These are phyloP conservation scores for Epichloe bromicola DNA, from an alignment of 2,329 filamentous ascomycete genomes.

Conservation along the genomic window DNA sequence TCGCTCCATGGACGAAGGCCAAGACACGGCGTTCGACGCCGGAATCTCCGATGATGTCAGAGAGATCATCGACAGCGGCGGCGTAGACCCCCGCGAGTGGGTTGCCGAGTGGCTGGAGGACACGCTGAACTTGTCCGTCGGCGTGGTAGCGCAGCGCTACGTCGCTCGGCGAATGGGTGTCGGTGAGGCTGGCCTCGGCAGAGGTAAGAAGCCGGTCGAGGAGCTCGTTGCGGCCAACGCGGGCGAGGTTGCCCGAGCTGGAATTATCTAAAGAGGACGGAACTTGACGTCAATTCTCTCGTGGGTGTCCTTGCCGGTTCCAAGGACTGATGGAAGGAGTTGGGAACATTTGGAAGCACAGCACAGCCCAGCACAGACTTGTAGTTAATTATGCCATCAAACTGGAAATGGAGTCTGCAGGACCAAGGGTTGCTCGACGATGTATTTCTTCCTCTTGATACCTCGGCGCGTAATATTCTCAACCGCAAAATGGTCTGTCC, in stretches of 20 bases:
- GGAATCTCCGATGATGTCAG: slow-evolving; percentile 67
- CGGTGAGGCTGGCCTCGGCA: slow-evolving; percentile 58
- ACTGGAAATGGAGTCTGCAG: background rate
- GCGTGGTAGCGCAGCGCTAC: slow-evolving; percentile 85
- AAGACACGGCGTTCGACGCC: slow-evolving; percentile 20
- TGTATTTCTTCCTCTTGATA: no score
- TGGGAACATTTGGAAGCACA: background rate
- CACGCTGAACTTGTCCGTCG: slow-evolving; percentile 60
- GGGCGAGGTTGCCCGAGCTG: slow-evolving; percentile 47
- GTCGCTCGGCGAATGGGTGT: slow-evolving; percentile 94
- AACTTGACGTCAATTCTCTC: background rate
- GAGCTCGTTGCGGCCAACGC: slow-evolving; percentile 42
- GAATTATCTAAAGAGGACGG: slow-evolving; percentile 29
- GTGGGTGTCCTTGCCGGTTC: background rate
- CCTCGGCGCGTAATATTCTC: background rate
- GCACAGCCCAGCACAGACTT: background rate
- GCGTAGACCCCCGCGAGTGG: slow-evolving; percentile 91
- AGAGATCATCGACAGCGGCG: slow-evolving; percentile 63
- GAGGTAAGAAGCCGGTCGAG: slow-evolving; percentile 48
- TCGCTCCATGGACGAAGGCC: slow-evolving; percentile 34
- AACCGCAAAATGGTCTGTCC: no score
- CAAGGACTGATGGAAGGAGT: slow-evolving; percentile 4
- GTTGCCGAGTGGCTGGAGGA: slow-evolving; percentile 97
- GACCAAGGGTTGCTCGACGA: background rate
- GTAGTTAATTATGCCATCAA: no score